Percentiles rank a stretch among this genome's conserved stretches.
Conservation (phyloP, 179 eudicot genomes). For the Gypsophila paniculata region DNA sequence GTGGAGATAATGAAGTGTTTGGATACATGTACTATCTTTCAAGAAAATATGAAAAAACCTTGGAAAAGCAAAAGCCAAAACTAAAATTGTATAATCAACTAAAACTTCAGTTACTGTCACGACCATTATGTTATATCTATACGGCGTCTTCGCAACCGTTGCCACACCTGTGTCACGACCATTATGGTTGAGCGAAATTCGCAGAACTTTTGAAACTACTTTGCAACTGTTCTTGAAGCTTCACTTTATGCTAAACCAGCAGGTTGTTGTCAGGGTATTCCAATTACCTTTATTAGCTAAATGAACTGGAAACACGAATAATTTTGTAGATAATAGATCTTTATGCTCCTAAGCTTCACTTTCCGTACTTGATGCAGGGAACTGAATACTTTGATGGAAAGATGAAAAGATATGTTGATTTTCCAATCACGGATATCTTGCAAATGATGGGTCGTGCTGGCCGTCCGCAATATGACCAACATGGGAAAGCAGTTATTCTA, state of each 20-base stretch:
- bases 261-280: background rate
- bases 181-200: background rate
- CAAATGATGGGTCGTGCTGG: conserved; percentile 99
- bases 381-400: conserved; percentile 92
- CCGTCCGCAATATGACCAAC: conserved; percentile 93
- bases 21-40: background rate
- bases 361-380: conserved; percentile 50
- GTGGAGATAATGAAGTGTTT: background rate
- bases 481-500: conserved; percentile 96
- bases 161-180: background rate
- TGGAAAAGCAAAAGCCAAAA: background rate
- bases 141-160: background rate
- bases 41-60: background rate
- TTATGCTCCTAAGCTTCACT: background rate
- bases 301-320: background rate
- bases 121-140: background rate
- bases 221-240: background rate
- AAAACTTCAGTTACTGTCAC: background rate
- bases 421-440: conserved; percentile 94
- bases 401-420: conserved; percentile 86
- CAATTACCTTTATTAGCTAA: background rate
- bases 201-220: background rate
- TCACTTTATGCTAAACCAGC: background rate
- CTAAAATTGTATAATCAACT: background rate
- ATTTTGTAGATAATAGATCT: background rate